phyloP scores from a whole-genome alignment of 2,329 filamentous ascomycete genomes.

The Cordyceps javanica region DNA sequence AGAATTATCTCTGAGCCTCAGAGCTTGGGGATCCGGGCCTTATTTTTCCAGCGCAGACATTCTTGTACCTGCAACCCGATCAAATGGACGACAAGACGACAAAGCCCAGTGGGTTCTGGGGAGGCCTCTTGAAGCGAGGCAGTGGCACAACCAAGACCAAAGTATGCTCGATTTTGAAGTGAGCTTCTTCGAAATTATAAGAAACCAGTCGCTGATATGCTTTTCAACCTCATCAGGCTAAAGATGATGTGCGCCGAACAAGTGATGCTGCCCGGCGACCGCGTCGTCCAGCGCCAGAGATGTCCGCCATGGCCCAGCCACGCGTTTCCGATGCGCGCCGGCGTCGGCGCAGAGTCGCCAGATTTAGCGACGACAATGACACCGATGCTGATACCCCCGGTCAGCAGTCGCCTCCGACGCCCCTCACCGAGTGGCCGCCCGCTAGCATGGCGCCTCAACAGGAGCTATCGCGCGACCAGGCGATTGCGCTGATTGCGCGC shows the following conservation, averaged over 20 bases:
- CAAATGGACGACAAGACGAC: conserved; percentile 25
- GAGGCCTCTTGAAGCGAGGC: conserved; percentile 42
- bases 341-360: background rate
- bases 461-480: conserved; percentile 46
- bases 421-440: conserved; percentile 53
- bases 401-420: conserved; percentile 15
- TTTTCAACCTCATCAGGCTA: background rate
- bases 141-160: conserved; percentile 31
- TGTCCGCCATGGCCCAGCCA: conserved; percentile 1
- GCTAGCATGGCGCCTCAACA: conserved; percentile 41
- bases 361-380: conserved; percentile 2
- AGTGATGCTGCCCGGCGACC: background rate
- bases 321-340: background rate
- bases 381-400: background rate
- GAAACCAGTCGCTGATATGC: background rate
- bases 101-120: conserved; percentile 42
- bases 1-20: background rate
- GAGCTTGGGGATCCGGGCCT: background rate
- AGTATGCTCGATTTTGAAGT: conserved; percentile 11
- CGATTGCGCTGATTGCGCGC: conserved; percentile 51
- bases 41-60: background rate
- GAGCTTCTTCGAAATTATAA: background rate
- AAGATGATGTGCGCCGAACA: background rate
- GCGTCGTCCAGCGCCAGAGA: conserved; percentile 3
- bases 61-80: background rate